Base-by-base conservation (phyloP, 805 yeast genomes). In the Monosporozyma aerobia region DNA sequence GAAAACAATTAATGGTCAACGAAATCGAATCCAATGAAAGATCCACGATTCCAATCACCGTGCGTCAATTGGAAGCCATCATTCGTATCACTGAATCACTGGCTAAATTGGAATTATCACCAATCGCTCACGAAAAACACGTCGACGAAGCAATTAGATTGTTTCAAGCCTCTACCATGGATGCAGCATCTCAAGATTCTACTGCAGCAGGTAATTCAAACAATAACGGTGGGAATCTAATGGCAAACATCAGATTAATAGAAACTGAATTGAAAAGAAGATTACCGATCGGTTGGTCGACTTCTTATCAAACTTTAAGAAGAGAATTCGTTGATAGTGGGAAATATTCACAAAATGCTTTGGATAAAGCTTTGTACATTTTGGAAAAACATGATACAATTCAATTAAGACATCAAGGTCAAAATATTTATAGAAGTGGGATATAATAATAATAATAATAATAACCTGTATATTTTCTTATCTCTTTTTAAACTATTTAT, bases 1-100 rank as follows among this genome's bases (percentile, higher is more conserved):
- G 99, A 66, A 84, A 85, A 61, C 83, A 83, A 55, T 83, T 94
- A 52, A 90, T 87, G 58, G 77, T 81, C 53, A 85, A 81, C 61
- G 99, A 94, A 73, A 74, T 82, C 16, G 83, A 82, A 57, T 82
- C 90, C 57, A 83, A 89, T 56, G 96, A 86, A 65, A 78, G 97
- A 61, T 90, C 97, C 0, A 85, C 97, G 1, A 94, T 94, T 63
- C 99, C 99, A 32, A 92, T 94, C 64, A 94, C 99, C 0, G 82
- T 94, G 46, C 90, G 99, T 77, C 99, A 94, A 73, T 77, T 94
- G 56, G 99, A 94, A 71, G 99, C 99, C 41, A 88, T 94, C 61
- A 82, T 94, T 48, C 90, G 99, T 73, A 94, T 94, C 51, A 81
- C 97, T 1, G 99, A 94, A 72, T 80, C 96, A 0, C 73, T 94